Percentiles rank a stretch among this genome's conserved stretches.
Evolutionary conservation across 2,329 filamentous ascomycete genomes (phyloP).

Genomic region (Apiospora pterosperma): DNA sequence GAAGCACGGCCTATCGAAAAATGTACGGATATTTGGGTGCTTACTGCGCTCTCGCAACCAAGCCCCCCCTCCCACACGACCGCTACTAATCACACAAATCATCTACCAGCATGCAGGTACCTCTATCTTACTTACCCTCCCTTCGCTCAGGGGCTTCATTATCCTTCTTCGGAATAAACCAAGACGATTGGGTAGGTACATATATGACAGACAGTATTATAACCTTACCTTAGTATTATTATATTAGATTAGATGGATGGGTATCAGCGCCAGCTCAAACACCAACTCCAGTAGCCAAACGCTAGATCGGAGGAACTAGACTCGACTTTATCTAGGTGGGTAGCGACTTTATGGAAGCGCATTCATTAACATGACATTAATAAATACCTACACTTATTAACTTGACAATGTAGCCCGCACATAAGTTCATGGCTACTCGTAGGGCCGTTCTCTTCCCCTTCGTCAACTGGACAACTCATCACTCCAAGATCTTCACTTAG

Average conservation of each 20-base stretch:
- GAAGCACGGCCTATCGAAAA: no score
- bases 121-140: no score
- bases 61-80: no score
- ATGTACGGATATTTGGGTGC: no score
- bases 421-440: background rate
- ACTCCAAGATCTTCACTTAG: background rate
- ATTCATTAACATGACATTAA: background rate
- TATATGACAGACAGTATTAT: background rate
- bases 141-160: no score
- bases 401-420: background rate
- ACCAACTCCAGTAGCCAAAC: background rate
- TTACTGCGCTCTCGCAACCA: no score
- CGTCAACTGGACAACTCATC: background rate
- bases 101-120: no score
- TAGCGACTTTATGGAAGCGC: background rate
- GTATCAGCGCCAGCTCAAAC: constrained; percentile 1
- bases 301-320: background rate
- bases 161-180: no score
- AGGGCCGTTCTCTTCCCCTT: background rate
- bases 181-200: background rate
- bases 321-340: background rate
- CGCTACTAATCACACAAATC: no score
- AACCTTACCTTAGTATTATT: background rate
- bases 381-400: background rate
- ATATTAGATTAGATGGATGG: no score